These are phyloP conservation scores for Debaryomyces hansenii DNA, from an alignment of 805 yeast genomes.

Conservation along the genomic window DNA sequence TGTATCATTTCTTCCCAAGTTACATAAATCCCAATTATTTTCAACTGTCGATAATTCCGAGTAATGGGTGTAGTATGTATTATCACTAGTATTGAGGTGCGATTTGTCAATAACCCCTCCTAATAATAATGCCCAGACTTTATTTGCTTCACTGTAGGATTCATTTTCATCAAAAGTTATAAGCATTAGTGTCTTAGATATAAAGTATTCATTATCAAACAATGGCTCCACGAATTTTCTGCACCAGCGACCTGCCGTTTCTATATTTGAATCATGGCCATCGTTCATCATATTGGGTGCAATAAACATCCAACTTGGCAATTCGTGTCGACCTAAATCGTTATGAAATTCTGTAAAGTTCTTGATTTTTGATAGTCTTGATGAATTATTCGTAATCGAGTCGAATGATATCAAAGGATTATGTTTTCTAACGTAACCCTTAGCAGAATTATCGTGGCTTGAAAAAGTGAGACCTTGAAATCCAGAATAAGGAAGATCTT, in stretches of 20 bases:
- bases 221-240: slow-evolving; percentile 43
- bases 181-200: slow-evolving; percentile 43
- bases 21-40: slow-evolving; percentile 40
- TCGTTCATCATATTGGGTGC: slow-evolving; percentile 57
- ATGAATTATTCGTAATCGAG: slow-evolving; percentile 31
- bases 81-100: slow-evolving; percentile 45
- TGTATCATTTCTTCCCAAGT: slow-evolving; percentile 47
- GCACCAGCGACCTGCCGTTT: slow-evolving; percentile 48
- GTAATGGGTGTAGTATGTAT: slow-evolving; percentile 53
- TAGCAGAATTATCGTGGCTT: slow-evolving; percentile 44
- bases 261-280: slow-evolving; percentile 51
- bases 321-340: slow-evolving; percentile 37
- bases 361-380: slow-evolving; percentile 46
- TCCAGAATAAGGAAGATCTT: slow-evolving; percentile 54
- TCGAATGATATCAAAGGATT: slow-evolving; percentile 47
- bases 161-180: slow-evolving; percentile 54
- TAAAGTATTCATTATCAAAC: slow-evolving; percentile 46
- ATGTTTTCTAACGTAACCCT: slow-evolving; percentile 54
- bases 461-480: slow-evolving; percentile 48
- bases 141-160: slow-evolving; percentile 43
- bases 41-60: slow-evolving; percentile 37
- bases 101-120: slow-evolving; percentile 48
- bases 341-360: slow-evolving; percentile 44
- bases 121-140: slow-evolving; percentile 44
- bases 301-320: slow-evolving; percentile 55